These are phyloP conservation scores for Coniochaeta prunicola DNA, from an alignment of 2,329 filamentous ascomycete genomes.

Conservation along the genomic window DNA sequence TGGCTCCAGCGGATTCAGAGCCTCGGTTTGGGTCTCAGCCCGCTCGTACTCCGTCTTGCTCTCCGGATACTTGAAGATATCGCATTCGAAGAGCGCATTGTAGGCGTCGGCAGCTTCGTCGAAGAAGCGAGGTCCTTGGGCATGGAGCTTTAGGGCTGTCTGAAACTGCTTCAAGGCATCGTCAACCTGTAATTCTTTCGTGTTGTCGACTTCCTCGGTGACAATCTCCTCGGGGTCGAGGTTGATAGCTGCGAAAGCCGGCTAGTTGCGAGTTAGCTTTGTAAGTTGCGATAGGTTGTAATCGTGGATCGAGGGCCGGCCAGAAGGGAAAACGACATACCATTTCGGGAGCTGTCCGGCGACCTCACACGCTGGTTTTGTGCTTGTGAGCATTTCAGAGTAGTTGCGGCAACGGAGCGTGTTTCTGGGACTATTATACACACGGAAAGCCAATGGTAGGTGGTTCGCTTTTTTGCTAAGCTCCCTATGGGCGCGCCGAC, in stretches of 20 bases:
- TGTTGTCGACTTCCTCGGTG: constrained; percentile 90
- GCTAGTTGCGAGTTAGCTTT: constrained; percentile 25
- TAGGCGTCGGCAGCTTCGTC: constrained; percentile 76
- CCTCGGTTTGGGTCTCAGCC: constrained; percentile 49
- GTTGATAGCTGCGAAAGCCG: constrained; percentile 81
- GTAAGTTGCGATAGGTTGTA: neutral
- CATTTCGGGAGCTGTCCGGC: neutral
- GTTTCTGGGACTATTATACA: too few relatives aligned
- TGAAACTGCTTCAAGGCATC: constrained; percentile 95
- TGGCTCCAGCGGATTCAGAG: constrained; percentile 38
- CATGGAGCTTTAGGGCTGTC: constrained; percentile 81
- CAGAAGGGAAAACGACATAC: neutral
- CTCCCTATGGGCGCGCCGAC: neutral
- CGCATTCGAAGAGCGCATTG: constrained; percentile 75
- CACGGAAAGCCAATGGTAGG: neutral
- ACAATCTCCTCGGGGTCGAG: constrained; percentile 86
- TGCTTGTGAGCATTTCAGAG: neutral
- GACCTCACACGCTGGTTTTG: too few relatives aligned
- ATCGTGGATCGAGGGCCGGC: neutral
- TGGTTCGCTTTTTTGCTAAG: neutral
- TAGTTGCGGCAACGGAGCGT: neutral
- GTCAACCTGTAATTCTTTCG: constrained; percentile 91
- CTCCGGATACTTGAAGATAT: constrained; percentile 90
- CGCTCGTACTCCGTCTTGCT: constrained; percentile 78
- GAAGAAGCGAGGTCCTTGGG: constrained; percentile 73